phyloP scores from a whole-genome alignment of 2,329 filamentous ascomycete species.

The Purpureocillium takamizusanense region DNA sequence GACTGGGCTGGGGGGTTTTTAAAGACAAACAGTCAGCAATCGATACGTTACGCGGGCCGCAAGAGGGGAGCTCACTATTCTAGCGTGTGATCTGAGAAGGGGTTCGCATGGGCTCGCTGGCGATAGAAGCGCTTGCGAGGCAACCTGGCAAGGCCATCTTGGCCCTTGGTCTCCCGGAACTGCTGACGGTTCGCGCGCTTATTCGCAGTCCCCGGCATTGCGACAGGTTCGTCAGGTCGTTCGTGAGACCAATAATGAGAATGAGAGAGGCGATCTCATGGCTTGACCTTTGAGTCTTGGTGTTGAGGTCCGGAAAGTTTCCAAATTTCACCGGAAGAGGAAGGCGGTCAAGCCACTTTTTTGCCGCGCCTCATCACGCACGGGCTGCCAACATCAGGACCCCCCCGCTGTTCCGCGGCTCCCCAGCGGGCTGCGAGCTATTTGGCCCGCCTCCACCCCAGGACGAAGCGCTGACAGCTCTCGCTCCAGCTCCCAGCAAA shows the following conservation, averaged over 20 bases:
- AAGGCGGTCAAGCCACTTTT: conserved; percentile 15
- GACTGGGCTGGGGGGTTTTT: conserved; percentile 64
- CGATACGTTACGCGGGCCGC: neutral
- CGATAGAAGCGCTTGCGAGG: conserved; percentile 95
- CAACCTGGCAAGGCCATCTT: conserved; percentile 49
- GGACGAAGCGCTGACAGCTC: no score
- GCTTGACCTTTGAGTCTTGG: neutral
- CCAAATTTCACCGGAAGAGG: conserved; percentile 7
- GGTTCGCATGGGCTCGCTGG: conserved; percentile 93
- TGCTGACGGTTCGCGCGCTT: conserved; percentile 59
- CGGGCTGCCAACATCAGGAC: neutral
- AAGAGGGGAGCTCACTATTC: conserved; percentile 54
- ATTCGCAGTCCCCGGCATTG: conserved; percentile 25
- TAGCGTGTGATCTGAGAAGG: conserved; percentile 89
- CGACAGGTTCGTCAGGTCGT: neutral
- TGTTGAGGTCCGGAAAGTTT: conserved; percentile 1
- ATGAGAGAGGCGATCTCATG: no score
- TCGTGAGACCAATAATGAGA: no score
- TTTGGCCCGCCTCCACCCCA: no score
- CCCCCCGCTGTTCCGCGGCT: no score
- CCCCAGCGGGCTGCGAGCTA: no score
- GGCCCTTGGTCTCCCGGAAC: conserved; percentile 47
- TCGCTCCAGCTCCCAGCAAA: no score
- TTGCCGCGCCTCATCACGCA: neutral
- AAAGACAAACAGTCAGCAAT: neutral